Evolutionary conservation across 305 asterid genomes (phyloP).

Genomic region (Fraxinus sp.): DNA sequence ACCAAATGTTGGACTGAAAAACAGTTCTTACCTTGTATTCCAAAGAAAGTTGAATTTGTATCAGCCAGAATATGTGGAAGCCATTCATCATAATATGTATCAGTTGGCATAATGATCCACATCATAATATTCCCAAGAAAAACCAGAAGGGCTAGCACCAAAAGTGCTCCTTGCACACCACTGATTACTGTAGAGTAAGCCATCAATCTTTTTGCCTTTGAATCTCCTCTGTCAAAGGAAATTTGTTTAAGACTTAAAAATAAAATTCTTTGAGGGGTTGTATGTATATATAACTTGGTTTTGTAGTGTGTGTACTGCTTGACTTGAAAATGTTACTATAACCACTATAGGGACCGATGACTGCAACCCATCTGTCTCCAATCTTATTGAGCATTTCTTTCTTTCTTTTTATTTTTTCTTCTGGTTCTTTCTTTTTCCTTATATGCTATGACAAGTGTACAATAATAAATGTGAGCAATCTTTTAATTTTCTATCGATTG

Average conservation of each 20-base stretch:
- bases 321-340: conserved; percentile 36
- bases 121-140: conserved; percentile 89
- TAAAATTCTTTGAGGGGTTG: not conserved
- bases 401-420: not conserved
- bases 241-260: not conserved
- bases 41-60: conserved; percentile 78
- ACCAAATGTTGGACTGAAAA: too few species aligned
- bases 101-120: conserved; percentile 93
- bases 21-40: conserved; percentile 59
- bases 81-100: conserved; percentile 75
- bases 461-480: not conserved
- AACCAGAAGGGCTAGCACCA: conserved; percentile 50
- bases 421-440: not conserved
- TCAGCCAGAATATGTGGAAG: conserved; percentile 62
- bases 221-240: conserved; percentile 16
- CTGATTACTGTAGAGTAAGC: conserved; percentile 37
- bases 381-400: conserved; percentile 16
- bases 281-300: conserved; percentile 14
- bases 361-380: conserved; percentile 18
- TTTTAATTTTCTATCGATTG: not conserved
- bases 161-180: conserved; percentile 45
- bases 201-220: conserved; percentile 19
- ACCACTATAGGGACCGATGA: conserved; percentile 35
- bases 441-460: not conserved
- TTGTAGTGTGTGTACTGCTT: conserved; percentile 2